Base-by-base conservation (phyloP, 768 basidiomycete genomes). In the Mycena vulgaris region DNA sequence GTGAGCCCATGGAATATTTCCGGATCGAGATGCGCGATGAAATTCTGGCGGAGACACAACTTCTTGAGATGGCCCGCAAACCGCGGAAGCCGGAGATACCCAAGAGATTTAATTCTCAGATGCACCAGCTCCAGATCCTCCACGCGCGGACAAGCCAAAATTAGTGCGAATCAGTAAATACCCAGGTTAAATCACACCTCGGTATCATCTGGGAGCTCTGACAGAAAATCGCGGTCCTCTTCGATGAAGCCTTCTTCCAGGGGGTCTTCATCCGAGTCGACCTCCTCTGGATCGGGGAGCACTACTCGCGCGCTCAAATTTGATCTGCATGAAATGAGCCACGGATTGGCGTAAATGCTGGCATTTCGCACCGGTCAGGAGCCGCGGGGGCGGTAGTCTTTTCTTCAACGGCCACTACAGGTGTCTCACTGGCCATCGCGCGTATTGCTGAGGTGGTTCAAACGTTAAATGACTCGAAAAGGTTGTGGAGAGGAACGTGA, bases 81-180 rank as follows among this genome's bases (percentile, higher is more conserved):
- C 17, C 96, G 88, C 3, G 88, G 83, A 16, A 97, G 85, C 30
- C 89, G 88, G n/a, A 97, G 84, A 21, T 85, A 86, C 16, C 83
- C 83, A 1, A 95, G 85, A 19, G 93, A 90, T 59, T 86, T 87
- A 56, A 98, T 87, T 31, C 93, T 90, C 4, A 91, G 86, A 79
- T 97, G 95, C 9, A 95, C 85, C 37, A 98, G 89, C 71, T 97
- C 95, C 39, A 98, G 85, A 74, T 97, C 95, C 96, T 97, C 74
- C 23, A 48, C 37, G 57, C 66, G 59, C 63, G 60, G 49, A 60
- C 73, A 68, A 77, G 64, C 35, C 23, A 31, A 59, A 28, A 27
- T 30, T 69, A 55, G 65, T 37, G 25, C 19, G 30, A 28, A 27
- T 30, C 68, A 55, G 65, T 37, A 25, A 17, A 28, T 40, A 45